These are phyloP conservation scores for Flaveria robusta DNA, from an alignment of 129 eudicot species.

Conservation along the genomic window DNA sequence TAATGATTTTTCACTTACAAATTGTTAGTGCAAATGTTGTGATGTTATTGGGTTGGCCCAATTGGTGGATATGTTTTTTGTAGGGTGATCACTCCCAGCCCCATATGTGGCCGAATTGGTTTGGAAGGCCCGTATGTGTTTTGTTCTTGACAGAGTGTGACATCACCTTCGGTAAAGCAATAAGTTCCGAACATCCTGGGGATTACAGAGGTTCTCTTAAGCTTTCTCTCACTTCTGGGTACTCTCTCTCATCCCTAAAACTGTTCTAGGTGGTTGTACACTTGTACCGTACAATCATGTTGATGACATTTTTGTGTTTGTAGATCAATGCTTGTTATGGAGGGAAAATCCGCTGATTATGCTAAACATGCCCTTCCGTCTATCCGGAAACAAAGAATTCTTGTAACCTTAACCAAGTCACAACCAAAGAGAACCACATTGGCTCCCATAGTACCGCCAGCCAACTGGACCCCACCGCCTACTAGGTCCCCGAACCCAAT, in stretches of 20 bases:
- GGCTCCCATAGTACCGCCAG: conserved; percentile 25
- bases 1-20: neutral
- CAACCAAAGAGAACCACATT: conserved; percentile 47
- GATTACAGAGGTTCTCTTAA: conserved; percentile 61
- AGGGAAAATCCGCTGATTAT: conserved; percentile 68
- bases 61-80: conserved; percentile 22
- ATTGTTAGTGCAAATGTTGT: neutral
- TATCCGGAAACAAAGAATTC: conserved; percentile 59
- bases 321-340: conserved; percentile 71
- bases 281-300: neutral
- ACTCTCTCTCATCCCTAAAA: conserved; percentile 24
- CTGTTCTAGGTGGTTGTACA: neutral
- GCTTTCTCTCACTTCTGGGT: conserved; percentile 80
- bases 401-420: conserved; percentile 61
- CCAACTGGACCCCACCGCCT: conserved; percentile 28
- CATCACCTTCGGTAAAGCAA: conserved; percentile 60
- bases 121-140: conserved; percentile 71
- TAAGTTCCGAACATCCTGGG: conserved; percentile 56
- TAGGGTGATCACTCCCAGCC: conserved; percentile 85
- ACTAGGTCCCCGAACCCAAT: conserved; percentile 38
- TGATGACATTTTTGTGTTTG: conserved; percentile 14
- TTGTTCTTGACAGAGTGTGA: conserved; percentile 68
- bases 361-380: conserved; percentile 67
- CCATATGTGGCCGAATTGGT: conserved; percentile 63
- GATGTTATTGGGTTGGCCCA: conserved; percentile 14